Base-by-base conservation (phyloP, 2,329 filamentous ascomycete species). In the Geosmithia flava region DNA sequence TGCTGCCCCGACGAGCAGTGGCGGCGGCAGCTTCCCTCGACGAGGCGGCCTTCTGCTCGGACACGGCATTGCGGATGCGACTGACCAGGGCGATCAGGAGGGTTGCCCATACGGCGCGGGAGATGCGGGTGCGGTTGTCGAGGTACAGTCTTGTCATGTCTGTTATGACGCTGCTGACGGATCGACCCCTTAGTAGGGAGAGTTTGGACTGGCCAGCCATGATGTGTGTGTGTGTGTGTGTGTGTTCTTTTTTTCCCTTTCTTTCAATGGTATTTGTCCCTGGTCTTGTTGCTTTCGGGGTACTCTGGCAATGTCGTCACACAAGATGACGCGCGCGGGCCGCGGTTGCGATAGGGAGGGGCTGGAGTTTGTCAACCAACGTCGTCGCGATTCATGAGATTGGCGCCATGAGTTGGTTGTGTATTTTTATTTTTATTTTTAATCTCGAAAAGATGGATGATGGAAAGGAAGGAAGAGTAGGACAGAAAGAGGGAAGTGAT, bases 41-140 rank as follows among this genome's bases (percentile, higher is more conserved):
- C 1, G 85, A 84, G 2, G 88, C 87, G 16, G 87, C 86, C 64
- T 95, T 95, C 64, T 97, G 93, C 63, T 96, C 90, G 50, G 85
- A 83, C 60, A 97, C 84, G 57, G 91, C 90, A 76, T 88, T 83
- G 57, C 90, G 88, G 48, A 97, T 82, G 58, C 93, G 88, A 64
- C 95, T 90, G 51, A 83, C 74, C 51, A 95, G 79, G 45, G 87
- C 81, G 55, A 91, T 69, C 56, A 91, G 80, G 55, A 96, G 76
- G 27, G 87, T 83, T 52, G 95, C 71, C 70, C 94, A 95, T 56
- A 95, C 80, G 53, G 80, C 81, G 59, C 87, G 83, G 20, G 87
- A 91, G 64, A 95, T 89, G 55, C 80, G 80, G 46, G 81, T 87
- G 56, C 89, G 86, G 67, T 95, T 81, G 52, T 77, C 74, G 53